These are phyloP conservation scores for Cucumis sativus DNA, from an alignment of 306 rosid species.

Conservation along the genomic window Cucumber_9930_V3 NC_026657.2:31319501-31320000, in stretches of 20 bases:
- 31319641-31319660: not conserved
- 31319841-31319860: no score
- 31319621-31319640: not conserved
- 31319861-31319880: no score
- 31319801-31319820: no score
- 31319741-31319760: not conserved
- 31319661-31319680: not conserved
- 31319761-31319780: not conserved
- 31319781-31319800: no score
- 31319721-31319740: not conserved
- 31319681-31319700: not conserved
- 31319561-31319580: not conserved
- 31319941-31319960: no score
- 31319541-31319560: not conserved
- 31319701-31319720: not conserved
- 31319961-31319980: no score
- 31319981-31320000: no score
- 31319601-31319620: not conserved
- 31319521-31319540: conserved; percentile 7
- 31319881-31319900: no score
- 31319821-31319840: no score
- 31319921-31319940: no score
- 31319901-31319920: no score
- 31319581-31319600: not conserved
- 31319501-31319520: conserved; percentile 89